A percentile compares a stretch with the other conserved stretches of the same genome.
Conservation (phyloP, 1,284 basidiomycete genomes). For the Omphalotus olearius region DNA sequence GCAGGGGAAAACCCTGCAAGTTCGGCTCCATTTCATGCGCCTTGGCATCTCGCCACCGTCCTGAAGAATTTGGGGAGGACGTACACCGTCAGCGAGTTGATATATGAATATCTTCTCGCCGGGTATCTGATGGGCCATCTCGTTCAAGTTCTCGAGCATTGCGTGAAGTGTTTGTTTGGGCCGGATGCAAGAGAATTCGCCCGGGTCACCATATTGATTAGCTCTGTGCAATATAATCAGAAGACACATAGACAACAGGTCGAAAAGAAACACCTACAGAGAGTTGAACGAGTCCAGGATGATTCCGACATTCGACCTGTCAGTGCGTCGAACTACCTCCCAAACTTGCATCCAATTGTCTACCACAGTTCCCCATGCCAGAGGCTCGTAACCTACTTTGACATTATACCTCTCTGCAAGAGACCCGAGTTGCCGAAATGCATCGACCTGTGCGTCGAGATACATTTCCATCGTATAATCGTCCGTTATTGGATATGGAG, state of each 20-base stretch:
- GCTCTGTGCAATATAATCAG: constrained; percentile 7
- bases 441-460: constrained; percentile 20
- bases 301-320: constrained; percentile 23
- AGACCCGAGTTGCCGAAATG: constrained; percentile 21
- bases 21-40: constrained; percentile 23
- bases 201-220: constrained; percentile 24
- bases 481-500: not conserved
- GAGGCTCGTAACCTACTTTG: constrained; percentile 20
- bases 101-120: constrained; percentile 23
- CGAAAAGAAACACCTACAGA: constrained; percentile 11
- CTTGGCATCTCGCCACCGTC: constrained; percentile 16
- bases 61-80: constrained; percentile 16
- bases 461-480: constrained; percentile 15
- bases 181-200: constrained; percentile 17
- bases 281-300: constrained; percentile 24
- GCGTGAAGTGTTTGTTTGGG: constrained; percentile 11
- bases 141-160: constrained; percentile 19
- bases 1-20: constrained; percentile 22
- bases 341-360: constrained; percentile 25
- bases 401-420: constrained; percentile 20
- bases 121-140: constrained; percentile 19
- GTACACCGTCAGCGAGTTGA: constrained; percentile 22
- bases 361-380: constrained; percentile 23
- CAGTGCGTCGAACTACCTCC: constrained; percentile 22
- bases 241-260: not conserved